Conservation (phyloP, 495 filamentous ascomycete species). For the Pyronema domesticum region DNA sequence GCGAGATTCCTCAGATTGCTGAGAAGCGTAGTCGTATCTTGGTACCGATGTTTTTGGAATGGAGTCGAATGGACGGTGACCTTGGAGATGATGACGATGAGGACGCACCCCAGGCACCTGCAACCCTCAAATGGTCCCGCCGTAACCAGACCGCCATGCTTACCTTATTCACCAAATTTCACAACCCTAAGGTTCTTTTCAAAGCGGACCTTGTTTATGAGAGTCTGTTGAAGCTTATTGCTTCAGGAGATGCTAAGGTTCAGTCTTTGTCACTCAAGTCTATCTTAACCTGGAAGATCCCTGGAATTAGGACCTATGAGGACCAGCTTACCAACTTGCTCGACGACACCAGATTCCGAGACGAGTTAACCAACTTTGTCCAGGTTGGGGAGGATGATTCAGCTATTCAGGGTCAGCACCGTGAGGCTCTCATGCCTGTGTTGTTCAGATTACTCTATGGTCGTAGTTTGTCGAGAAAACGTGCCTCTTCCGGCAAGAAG, state of each 20-base stretch:
- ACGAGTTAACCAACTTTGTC: conserved; percentile 74
- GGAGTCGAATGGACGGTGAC: conserved; percentile 30
- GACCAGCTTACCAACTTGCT: conserved; percentile 76
- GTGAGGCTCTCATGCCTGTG: conserved; percentile 55
- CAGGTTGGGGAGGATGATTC: conserved; percentile 52
- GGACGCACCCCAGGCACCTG: conserved; percentile 29
- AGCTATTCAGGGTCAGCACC: conserved; percentile 55
- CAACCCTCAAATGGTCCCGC: conserved; percentile 34
- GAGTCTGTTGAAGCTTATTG: conserved; percentile 51
- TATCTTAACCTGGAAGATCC: conserved; percentile 72
- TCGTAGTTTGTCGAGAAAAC: conserved; percentile 63
- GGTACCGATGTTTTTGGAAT: conserved; percentile 70
- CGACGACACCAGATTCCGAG: conserved; percentile 79
- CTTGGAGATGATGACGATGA: conserved; percentile 30
- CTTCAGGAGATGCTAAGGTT: conserved; percentile 74
- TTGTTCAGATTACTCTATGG: conserved; percentile 80
- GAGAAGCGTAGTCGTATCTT: conserved; percentile 72
- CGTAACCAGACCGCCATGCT: conserved; percentile 70
- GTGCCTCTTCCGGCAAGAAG: conserved; percentile 41
- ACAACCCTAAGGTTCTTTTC: conserved; percentile 68
- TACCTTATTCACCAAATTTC: conserved; percentile 64
- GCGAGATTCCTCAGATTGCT: conserved; percentile 51
- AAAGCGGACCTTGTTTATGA: conserved; percentile 58
- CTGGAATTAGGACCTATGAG: conserved; percentile 56
- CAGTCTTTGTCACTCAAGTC: conserved; percentile 72